phyloP scores from a whole-genome alignment of 1,139 yeast species.

The Pneumocystis murina region DNA sequence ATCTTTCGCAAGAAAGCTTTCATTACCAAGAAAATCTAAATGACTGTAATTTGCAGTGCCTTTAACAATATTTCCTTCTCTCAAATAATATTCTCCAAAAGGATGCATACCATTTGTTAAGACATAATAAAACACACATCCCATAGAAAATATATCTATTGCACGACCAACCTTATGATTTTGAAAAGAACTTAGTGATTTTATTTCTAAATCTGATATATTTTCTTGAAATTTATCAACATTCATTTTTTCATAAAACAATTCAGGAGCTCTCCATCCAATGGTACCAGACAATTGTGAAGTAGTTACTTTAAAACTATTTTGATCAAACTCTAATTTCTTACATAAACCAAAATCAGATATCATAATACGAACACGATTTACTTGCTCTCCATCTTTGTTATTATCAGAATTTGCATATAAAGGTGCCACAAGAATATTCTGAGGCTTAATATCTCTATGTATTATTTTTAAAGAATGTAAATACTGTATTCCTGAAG shows the following conservation, averaged over 20 bases:
- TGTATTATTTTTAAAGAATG: constrained; percentile 89
- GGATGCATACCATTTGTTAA: constrained; percentile 83
- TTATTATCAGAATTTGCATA: constrained; percentile 19
- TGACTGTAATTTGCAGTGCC: constrained; percentile 45
- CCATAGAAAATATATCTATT: constrained; percentile 84
- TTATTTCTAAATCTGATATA: constrained; percentile 21
- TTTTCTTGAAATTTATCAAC: constrained; percentile 8
- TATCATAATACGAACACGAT: constrained; percentile 51
- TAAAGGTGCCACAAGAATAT: constrained; percentile 68
- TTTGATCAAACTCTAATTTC: constrained; percentile 77
- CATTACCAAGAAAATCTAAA: constrained; percentile 29
- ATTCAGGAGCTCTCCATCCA: constrained; percentile 98
- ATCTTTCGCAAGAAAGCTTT: constrained; percentile 51
- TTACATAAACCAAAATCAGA: constrained; percentile 95
- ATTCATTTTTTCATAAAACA: constrained; percentile 25
- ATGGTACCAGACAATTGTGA: constrained; percentile 92
- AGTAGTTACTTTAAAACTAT: constrained; percentile 82
- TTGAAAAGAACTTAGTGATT: constrained; percentile 30
- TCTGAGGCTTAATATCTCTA: constrained; percentile 91
- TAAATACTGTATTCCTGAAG: constrained; percentile 70
- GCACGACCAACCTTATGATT: constrained; percentile 58
- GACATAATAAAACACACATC: constrained; percentile 84
- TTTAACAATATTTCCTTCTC: constrained; percentile 79
- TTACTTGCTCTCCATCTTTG: constrained; percentile 15
- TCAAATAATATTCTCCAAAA: constrained; percentile 71